A percentile compares a stretch with the other conserved stretches of the same genome.
phyloP scores from a whole-genome alignment of 208 protist genomes.

The Crithidia bombi region DNA sequence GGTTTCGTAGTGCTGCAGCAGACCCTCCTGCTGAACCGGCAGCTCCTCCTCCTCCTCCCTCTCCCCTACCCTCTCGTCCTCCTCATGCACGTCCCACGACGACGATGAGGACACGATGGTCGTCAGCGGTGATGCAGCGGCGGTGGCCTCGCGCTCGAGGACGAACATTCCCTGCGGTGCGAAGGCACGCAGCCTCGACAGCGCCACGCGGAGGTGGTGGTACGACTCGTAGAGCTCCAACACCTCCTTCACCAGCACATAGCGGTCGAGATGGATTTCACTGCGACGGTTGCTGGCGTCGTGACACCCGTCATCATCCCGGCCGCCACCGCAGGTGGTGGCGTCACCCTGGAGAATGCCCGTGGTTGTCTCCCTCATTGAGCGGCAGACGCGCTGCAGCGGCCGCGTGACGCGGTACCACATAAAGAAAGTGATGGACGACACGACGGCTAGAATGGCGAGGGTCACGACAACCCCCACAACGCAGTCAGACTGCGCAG shows the following conservation, averaged over 20 bases:
- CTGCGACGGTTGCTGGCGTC: no score
- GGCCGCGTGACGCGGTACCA: slow-evolving; percentile 33
- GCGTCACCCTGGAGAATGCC: slow-evolving; percentile 20
- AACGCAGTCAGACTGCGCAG: slow-evolving; percentile 12
- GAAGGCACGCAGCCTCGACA: slow-evolving; percentile 54
- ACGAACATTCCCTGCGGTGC: slow-evolving; percentile 56
- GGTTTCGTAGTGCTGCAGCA: not conserved
- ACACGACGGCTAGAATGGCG: slow-evolving; percentile 20
- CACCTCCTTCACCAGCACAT: slow-evolving; percentile 36
- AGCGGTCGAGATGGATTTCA: not conserved
- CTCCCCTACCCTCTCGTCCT: not conserved
- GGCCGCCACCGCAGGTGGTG: not conserved
- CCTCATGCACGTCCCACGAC: slow-evolving; percentile 5
- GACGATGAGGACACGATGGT: not conserved
- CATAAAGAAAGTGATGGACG: slow-evolving; percentile 27
- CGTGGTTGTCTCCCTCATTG: slow-evolving; percentile 33
- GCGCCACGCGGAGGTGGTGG: slow-evolving; percentile 41
- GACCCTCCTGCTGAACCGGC: not conserved
- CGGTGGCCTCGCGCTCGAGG: not conserved
- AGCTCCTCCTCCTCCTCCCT: not conserved
- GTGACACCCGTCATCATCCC: not conserved
- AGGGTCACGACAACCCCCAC: slow-evolving; percentile 26
- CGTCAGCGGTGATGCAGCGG: not conserved
- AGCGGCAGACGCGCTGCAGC: slow-evolving; percentile 37
- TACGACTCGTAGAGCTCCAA: slow-evolving; percentile 43